These are phyloP conservation scores for Populus ilicifolia DNA, from an alignment of 345 rosid species.

Conservation along the genomic window DNA sequence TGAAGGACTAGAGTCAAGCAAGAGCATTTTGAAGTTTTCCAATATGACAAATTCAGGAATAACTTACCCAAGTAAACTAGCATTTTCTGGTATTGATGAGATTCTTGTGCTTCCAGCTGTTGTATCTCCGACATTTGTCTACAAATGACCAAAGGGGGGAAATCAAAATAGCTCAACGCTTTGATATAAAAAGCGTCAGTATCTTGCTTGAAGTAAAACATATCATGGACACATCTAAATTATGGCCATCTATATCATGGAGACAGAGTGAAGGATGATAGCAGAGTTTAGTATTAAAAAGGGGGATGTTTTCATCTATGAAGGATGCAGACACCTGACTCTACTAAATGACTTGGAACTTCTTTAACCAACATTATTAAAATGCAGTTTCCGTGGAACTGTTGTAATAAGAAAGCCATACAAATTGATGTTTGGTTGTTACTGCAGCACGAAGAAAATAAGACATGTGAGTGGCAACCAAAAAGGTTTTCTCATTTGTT, in stretches of 20 bases:
- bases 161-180: conserved; percentile 11
- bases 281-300: neutral
- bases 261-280: neutral
- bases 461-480: neutral
- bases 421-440: neutral
- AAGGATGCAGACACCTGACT: neutral
- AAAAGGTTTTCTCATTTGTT: neutral
- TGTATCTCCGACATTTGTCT: conserved; percentile 63
- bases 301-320: too few species aligned
- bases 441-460: neutral
- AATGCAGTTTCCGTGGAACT: neutral
- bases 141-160: conserved; percentile 11
- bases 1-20: neutral
- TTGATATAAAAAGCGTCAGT: neutral
- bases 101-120: conserved; percentile 45
- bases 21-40: neutral
- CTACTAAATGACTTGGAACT: neutral
- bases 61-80: conserved; percentile 86
- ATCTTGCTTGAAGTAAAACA: neutral
- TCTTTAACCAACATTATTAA: neutral
- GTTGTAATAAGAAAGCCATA: neutral
- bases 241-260: neutral
- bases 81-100: conserved; percentile 77
- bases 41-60: neutral
- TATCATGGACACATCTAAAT: neutral